These are phyloP conservation scores for Neopestalotiopsis sp. DNA, from an alignment of 2,329 filamentous ascomycete genomes.

Conservation along the genomic window DNA sequence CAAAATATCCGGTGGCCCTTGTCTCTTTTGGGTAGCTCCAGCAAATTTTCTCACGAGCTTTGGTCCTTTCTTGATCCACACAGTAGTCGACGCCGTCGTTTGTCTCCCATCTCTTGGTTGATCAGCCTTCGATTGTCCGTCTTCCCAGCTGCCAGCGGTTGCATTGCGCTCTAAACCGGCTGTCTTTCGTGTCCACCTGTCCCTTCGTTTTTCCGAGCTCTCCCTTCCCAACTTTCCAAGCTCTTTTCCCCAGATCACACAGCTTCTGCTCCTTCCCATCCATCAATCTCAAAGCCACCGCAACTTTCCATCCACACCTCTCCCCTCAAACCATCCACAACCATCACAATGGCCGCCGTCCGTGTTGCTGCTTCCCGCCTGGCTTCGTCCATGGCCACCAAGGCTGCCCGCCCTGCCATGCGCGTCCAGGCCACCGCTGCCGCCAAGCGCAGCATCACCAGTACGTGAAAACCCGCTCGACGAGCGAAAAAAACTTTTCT, in stretches of 20 bases:
- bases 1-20: slow-evolving; percentile 35
- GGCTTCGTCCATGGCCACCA: slow-evolving; percentile 77
- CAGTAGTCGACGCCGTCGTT: slow-evolving; percentile 20
- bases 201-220: slow-evolving; percentile 35
- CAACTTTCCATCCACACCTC: slow-evolving; percentile 44
- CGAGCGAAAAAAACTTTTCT: slow-evolving; percentile 2
- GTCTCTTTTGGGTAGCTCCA: slow-evolving; percentile 38
- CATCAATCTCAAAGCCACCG: slow-evolving; percentile 30
- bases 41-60: slow-evolving; percentile 34
- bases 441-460: slow-evolving; percentile 78
- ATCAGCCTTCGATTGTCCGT: slow-evolving; percentile 28
- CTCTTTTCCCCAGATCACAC: slow-evolving; percentile 34
- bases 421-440: slow-evolving; percentile 65
- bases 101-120: slow-evolving; percentile 22
- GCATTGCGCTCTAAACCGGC: slow-evolving; percentile 16
- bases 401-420: slow-evolving; percentile 79
- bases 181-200: slow-evolving; percentile 22
- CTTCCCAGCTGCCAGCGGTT: slow-evolving; percentile 18
- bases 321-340: slow-evolving; percentile 48
- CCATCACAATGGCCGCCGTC: slow-evolving; percentile 79
- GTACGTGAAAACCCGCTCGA: slow-evolving; percentile 54
- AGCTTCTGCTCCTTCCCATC: slow-evolving; percentile 28
- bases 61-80: slow-evolving; percentile 29
- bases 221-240: slow-evolving; percentile 36
- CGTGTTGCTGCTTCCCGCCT: slow-evolving; percentile 80